A percentile compares a stretch with the other conserved stretches of the same genome.
phyloP scores from a whole-genome alignment of 1,284 basidiomycete genomes.

The Earliella scabrosa region DNA sequence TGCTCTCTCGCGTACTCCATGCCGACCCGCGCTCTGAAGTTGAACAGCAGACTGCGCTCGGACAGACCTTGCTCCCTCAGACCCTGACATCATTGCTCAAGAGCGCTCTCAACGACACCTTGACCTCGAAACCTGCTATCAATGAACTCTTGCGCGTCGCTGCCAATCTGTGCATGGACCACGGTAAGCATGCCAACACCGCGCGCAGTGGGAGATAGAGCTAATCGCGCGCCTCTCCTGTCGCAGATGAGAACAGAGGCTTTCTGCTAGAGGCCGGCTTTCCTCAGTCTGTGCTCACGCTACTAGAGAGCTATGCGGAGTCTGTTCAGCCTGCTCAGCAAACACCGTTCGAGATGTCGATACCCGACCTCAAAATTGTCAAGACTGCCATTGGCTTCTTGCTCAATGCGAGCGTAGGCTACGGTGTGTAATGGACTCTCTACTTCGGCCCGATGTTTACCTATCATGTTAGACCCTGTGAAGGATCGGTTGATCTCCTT shows the following conservation, averaged over 20 bases:
- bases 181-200: slow-evolving; percentile 52
- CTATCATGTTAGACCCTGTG: slow-evolving; percentile 61
- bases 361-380: slow-evolving; percentile 71
- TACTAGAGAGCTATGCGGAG: slow-evolving; percentile 74
- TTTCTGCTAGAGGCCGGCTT: slow-evolving; percentile 70
- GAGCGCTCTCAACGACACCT: slow-evolving; percentile 52
- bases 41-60: slow-evolving; percentile 73
- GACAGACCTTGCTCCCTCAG: slow-evolving; percentile 64
- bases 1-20: slow-evolving; percentile 20
- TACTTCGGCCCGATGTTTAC: background rate
- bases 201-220: slow-evolving; percentile 13
- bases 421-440: slow-evolving; percentile 51
- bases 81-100: slow-evolving; percentile 64
- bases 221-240: slow-evolving; percentile 3
- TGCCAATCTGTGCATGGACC: slow-evolving; percentile 82
- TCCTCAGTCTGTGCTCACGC: slow-evolving; percentile 63
- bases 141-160: slow-evolving; percentile 75
- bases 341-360: slow-evolving; percentile 53
- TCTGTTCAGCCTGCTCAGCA: slow-evolving; percentile 46
- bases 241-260: slow-evolving; percentile 66
- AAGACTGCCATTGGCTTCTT: slow-evolving; percentile 82
- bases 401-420: slow-evolving; percentile 79
- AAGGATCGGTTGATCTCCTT: slow-evolving; percentile 67
- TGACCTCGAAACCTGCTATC: slow-evolving; percentile 54
- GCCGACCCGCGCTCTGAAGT: slow-evolving; percentile 41